A percentile compares a stretch with the other conserved stretches of the same genome.
Conservation (phyloP, 345 rosid genomes). For the Citrus australasica region DNA sequence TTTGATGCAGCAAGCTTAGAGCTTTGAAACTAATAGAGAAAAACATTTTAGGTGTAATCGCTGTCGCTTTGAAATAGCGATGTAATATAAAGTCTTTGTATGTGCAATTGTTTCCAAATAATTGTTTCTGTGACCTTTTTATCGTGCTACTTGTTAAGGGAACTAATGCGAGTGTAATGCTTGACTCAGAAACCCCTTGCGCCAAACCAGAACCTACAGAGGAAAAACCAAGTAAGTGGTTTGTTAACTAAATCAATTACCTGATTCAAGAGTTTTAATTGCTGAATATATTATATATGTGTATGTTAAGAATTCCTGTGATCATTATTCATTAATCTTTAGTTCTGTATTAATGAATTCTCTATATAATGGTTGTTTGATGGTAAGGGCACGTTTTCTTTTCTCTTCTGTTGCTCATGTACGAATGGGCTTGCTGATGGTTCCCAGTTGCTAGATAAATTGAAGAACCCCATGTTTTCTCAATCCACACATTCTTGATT, state of each 20-base stretch:
- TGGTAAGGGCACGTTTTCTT: background rate
- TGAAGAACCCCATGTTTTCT: background rate
- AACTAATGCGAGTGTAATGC: constrained; percentile 12
- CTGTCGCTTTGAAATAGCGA: background rate
- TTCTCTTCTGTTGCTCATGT: background rate
- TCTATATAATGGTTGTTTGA: background rate
- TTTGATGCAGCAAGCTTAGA: background rate
- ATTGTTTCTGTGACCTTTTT: background rate
- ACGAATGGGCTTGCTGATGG: background rate
- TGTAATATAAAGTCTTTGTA: background rate
- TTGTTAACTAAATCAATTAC: background rate
- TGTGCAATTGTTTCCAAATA: background rate
- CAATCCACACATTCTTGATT: background rate
- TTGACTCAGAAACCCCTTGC: constrained; percentile 79
- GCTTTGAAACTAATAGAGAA: background rate
- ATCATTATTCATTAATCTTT: background rate
- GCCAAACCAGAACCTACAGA: constrained; percentile 37
- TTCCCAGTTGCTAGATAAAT: background rate
- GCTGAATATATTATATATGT: background rate
- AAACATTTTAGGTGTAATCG: background rate
- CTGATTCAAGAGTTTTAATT: background rate
- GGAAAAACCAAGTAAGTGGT: constrained; percentile 43
- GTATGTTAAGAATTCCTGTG: background rate
- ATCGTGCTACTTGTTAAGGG: background rate
- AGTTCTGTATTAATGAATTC: background rate